Evolutionary conservation across 2,329 filamentous ascomycete species (phyloP).

Genomic region (Aspergillaceae sp.): DNA sequence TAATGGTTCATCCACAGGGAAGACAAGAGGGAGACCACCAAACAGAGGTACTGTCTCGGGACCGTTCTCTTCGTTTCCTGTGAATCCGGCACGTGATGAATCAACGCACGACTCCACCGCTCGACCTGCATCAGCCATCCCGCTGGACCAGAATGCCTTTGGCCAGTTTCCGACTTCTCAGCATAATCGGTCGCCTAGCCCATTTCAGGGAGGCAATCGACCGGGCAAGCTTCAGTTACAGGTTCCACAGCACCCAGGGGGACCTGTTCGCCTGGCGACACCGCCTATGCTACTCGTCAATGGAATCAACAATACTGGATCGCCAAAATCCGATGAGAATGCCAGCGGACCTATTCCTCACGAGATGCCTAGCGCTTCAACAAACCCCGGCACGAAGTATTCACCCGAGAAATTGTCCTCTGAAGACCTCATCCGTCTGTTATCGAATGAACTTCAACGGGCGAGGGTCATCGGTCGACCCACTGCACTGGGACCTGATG

Average conservation of each 20-base stretch:
- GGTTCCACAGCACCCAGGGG: slow-evolving; percentile 33
- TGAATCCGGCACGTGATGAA: slow-evolving; percentile 46
- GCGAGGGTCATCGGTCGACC: slow-evolving; percentile 22
- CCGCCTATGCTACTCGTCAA: slow-evolving; percentile 35
- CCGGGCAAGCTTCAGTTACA: slow-evolving; percentile 36
- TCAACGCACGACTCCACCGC: slow-evolving; percentile 37
- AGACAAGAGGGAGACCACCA: slow-evolving; percentile 70
- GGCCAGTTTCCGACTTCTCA: slow-evolving; percentile 10
- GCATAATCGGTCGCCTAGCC: slow-evolving; percentile 20
- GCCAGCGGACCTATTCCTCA: neutral
- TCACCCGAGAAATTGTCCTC: slow-evolving; percentile 12
- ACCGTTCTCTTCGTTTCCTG: slow-evolving; percentile 61
- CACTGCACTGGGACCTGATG: slow-evolving; percentile 19
- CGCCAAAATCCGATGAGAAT: neutral
- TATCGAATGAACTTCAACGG: slow-evolving; percentile 25
- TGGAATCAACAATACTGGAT: slow-evolving; percentile 18
- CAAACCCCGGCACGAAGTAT: too few species aligned
- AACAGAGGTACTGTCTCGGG: slow-evolving; percentile 58
- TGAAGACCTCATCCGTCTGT: slow-evolving; percentile 23
- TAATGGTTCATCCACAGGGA: slow-evolving; percentile 54
- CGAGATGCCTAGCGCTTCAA: too few species aligned
- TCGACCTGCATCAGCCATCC: slow-evolving; percentile 33
- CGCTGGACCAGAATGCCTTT: slow-evolving; percentile 32
- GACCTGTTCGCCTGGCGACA: slow-evolving; percentile 35
- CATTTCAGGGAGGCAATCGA: slow-evolving; percentile 14